phyloP scores from a whole-genome alignment of 2,329 filamentous ascomycete genomes.

The Remersonia thermophila region DNA sequence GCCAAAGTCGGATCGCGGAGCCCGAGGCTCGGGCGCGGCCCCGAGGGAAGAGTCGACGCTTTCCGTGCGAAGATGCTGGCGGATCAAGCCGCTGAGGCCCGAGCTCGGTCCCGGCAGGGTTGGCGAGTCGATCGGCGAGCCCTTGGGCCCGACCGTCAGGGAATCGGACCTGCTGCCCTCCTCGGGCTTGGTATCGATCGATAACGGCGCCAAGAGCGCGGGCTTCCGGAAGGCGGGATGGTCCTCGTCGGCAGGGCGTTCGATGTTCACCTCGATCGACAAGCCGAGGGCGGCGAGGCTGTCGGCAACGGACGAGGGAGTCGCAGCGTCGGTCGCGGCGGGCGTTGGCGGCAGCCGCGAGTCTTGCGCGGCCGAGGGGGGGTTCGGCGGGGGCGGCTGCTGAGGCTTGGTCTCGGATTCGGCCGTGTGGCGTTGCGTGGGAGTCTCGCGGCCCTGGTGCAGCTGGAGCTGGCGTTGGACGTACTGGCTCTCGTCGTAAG shows the following conservation, averaged over 20 bases:
- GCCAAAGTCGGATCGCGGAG: no score
- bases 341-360: slow-evolving; percentile 28
- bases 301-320: slow-evolving; percentile 19
- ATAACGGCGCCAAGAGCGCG: slow-evolving; percentile 32
- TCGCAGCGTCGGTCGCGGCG: slow-evolving; percentile 29
- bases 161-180: no score
- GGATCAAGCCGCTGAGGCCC: slow-evolving; percentile 70
- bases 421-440: slow-evolving; percentile 33
- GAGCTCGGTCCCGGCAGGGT: slow-evolving; percentile 50
- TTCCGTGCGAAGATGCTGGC: slow-evolving; percentile 68
- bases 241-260: slow-evolving; percentile 39
- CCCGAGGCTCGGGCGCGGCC: no score
- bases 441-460: slow-evolving; percentile 59
- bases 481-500: slow-evolving; percentile 78
- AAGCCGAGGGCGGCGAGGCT: slow-evolving; percentile 9
- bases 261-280: slow-evolving; percentile 27
- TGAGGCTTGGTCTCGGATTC: slow-evolving; percentile 30
- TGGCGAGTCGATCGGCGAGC: slow-evolving; percentile 52
- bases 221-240: slow-evolving; percentile 42
- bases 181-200: slow-evolving; percentile 19
- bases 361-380: slow-evolving; percentile 21
- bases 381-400: neutral
- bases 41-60: slow-evolving; percentile 69
- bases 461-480: slow-evolving; percentile 71
- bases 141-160: no score